phyloP scores from a whole-genome alignment of 805 yeast genomes.

The Maudiozyma saulgeensis region DNA sequence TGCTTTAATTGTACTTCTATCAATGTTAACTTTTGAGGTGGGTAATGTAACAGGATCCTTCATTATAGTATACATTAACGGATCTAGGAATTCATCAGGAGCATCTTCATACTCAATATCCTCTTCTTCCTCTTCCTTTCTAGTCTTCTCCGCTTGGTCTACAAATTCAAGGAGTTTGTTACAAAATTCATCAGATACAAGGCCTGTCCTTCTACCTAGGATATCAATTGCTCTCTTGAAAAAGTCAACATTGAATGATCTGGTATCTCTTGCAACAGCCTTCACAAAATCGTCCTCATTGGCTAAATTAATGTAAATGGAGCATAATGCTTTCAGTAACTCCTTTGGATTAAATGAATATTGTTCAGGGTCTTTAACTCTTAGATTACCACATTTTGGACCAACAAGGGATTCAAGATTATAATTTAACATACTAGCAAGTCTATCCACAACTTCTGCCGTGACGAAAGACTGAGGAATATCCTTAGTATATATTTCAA shows the following conservation, averaged over 20 bases:
- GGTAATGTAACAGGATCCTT: constrained; percentile 95
- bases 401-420: constrained; percentile 90
- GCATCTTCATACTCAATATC: constrained; percentile 84
- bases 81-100: constrained; percentile 95
- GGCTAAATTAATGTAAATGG: constrained; percentile 67
- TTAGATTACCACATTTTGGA: constrained; percentile 81
- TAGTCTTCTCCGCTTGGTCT: constrained; percentile 50
- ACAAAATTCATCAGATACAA: constrained; percentile 49
- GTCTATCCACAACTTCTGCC: constrained; percentile 83
- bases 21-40: constrained; percentile 73
- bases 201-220: constrained; percentile 41
- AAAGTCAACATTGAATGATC: constrained; percentile 65
- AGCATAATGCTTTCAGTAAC: constrained; percentile 57
- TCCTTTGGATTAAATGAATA: constrained; percentile 76
- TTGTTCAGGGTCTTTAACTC: constrained; percentile 73
- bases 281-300: constrained; percentile 53
- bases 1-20: constrained; percentile 83
- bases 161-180: constrained; percentile 46
- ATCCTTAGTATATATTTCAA: constrained; percentile 73
- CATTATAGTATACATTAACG: constrained; percentile 93
- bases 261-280: constrained; percentile 85
- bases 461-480: constrained; percentile 80
- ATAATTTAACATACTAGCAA: constrained; percentile 93
- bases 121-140: constrained; percentile 62
- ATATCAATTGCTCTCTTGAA: constrained; percentile 67